phyloP scores from a whole-genome alignment of 2,329 filamentous ascomycete species.

The Fusarium austroafricanum region DNA sequence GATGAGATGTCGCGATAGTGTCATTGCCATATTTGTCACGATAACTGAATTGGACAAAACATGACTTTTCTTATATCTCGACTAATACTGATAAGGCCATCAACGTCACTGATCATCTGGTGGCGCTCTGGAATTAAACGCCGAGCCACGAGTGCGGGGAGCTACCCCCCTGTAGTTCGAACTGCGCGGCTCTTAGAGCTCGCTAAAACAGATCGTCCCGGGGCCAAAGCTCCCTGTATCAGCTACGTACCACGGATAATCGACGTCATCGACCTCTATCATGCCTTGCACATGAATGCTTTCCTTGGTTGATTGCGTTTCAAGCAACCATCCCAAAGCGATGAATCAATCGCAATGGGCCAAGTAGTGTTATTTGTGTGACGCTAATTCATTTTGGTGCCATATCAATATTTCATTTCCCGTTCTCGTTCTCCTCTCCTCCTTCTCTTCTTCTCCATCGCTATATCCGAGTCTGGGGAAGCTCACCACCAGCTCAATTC shows the following conservation, averaged over 20 bases:
- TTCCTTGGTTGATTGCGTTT: conserved; percentile 36
- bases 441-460: background rate
- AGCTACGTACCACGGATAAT: conserved; percentile 16
- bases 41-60: background rate
- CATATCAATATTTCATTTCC: conserved; percentile 28
- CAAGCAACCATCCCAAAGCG: conserved; percentile 25
- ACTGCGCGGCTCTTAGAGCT: conserved; percentile 30
- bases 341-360: conserved; percentile 34
- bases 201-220: conserved; percentile 35
- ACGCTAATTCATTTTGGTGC: conserved; percentile 28
- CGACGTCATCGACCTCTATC: conserved; percentile 44
- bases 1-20: background rate
- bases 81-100: background rate
- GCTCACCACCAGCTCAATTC: conserved; percentile 12
- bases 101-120: conserved; percentile 15
- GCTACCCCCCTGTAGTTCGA: conserved; percentile 19
- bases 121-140: conserved; percentile 19
- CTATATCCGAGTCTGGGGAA: conserved; percentile 15
- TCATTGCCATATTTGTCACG: background rate
- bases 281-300: conserved; percentile 29
- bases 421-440: conserved; percentile 5
- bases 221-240: conserved; percentile 20
- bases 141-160: conserved; percentile 19
- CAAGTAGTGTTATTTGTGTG: conserved; percentile 17
- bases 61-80: background rate